Percentiles rank a stretch among this genome's conserved stretches.
phyloP scores from a whole-genome alignment of 345 rosid genomes.

The Heritiera fomes region DNA sequence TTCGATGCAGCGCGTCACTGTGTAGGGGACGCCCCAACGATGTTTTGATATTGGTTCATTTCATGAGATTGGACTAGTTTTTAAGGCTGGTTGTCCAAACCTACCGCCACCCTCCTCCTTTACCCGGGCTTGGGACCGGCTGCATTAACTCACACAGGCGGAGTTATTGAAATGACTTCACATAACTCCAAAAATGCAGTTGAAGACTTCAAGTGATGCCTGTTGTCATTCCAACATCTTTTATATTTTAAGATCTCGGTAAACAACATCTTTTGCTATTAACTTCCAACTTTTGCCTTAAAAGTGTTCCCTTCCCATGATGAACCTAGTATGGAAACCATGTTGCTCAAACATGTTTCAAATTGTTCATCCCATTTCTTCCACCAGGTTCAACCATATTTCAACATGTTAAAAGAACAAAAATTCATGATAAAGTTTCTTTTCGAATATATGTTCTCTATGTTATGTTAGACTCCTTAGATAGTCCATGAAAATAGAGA shows the following conservation, averaged over 20 bases:
- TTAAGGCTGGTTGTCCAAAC: too few species aligned
- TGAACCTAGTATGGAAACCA: not conserved
- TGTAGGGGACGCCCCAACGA: too few species aligned
- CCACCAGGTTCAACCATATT: not conserved
- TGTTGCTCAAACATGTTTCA: not conserved
- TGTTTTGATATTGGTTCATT: too few species aligned
- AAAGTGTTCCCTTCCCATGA: not conserved
- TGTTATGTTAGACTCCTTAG: not conserved
- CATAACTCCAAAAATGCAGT: not conserved
- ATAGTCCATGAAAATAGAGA: not conserved
- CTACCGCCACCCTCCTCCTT: too few species aligned
- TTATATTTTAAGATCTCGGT: not conserved
- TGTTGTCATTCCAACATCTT: not conserved
- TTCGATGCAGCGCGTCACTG: too few species aligned
- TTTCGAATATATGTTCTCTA: not conserved
- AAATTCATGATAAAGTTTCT: not conserved
- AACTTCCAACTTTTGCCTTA: not conserved
- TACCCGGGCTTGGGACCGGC: too few species aligned
- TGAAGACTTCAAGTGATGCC: not conserved
- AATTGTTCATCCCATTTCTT: not conserved
- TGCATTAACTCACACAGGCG: too few species aligned
- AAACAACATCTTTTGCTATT: not conserved
- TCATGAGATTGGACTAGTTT: too few species aligned
- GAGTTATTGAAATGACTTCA: not conserved
- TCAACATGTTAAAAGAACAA: not conserved